Conservation (phyloP, 257 asterid species). For the Forsythia suspensa region DNA sequence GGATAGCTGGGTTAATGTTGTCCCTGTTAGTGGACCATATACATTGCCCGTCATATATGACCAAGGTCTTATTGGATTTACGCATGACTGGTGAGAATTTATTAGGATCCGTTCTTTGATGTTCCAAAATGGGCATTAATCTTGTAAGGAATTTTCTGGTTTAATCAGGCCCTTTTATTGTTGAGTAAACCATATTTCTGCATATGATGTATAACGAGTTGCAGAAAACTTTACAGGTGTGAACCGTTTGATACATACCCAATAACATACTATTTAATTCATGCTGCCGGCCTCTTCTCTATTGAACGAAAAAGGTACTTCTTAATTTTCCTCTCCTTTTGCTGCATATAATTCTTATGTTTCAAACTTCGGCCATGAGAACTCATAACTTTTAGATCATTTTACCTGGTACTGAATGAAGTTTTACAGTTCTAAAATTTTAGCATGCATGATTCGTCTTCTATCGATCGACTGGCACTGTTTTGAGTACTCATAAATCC, state of each 20-base stretch:
- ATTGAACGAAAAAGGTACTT: conserved; percentile 49
- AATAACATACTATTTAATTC: conserved; percentile 79
- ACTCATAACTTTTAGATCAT: neutral
- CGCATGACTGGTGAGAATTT: conserved; percentile 85
- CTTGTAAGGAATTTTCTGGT: neutral
- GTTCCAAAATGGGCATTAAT: neutral
- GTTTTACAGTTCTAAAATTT: neutral
- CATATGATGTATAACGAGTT: neutral
- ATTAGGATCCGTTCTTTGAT: conserved; percentile 4
- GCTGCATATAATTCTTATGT: conserved; percentile 3
- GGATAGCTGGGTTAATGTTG: conserved; percentile 93
- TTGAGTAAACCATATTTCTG: neutral
- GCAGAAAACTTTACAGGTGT: conserved; percentile 45
- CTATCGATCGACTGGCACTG: neutral
- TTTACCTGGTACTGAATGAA: neutral
- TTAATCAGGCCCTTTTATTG: neutral
- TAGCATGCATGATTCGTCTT: neutral
- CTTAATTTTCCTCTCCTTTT: neutral
- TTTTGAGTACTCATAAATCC: neutral
- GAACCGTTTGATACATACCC: conserved; percentile 78
- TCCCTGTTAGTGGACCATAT: conserved; percentile 89
- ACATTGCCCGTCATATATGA: conserved; percentile 91
- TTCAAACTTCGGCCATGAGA: neutral
- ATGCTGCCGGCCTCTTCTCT: conserved; percentile 68
- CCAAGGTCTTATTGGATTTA: conserved; percentile 93